Base-by-base conservation (phyloP, 139 green algal species). In the Chlamydomonas schloesseri region DNA sequence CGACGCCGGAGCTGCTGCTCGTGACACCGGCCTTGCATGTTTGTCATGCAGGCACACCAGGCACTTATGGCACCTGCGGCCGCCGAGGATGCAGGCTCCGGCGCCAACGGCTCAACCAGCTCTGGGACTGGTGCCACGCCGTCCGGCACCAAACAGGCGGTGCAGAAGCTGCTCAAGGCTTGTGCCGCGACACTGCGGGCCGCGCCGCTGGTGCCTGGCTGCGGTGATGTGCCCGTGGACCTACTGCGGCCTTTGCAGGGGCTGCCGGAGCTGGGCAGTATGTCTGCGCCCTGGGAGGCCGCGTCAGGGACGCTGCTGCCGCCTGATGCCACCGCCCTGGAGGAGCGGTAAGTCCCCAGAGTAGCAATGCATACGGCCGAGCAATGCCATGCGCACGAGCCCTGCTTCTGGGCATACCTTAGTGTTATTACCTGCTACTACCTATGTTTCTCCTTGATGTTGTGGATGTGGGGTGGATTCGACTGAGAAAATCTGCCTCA, bases 151-250 rank as follows among this genome's bases (percentile, higher is more conserved):
- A 85, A 85, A 1, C 15, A 31, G 3, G 65, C 67, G 0, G 28
- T 6, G 11, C 37, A 73, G 13, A 65, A 53, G 65, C 47, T 85
- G n/a, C 53, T 81, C 47, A 47, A 21, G 13, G 31, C 67, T 20
- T 76, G 65, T 50, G 65, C 76, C 3, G 14, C n/a, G 11, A 20
- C 23, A 0, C 47, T 85, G 47, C 65, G 79, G 0, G n/a, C 23
- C 13, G 37, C 65, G 0, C 79, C 79, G n/a, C 28, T 85, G 23
- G 79, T 85, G 31, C 79, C 79, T 6, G 79, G 79, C 46, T 77
- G 42, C n/a, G 65, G 79, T 0, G 79, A 76, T 6, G 21, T 85
- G 14, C 31, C 65, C 4, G 34, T 85, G 29, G 79, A 85, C 31
- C 21, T 85, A 8, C 47, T 76, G 47, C 8, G 15, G 47, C 65